These are phyloP conservation scores for Aspergillus baeticus DNA, from an alignment of 495 filamentous ascomycete genomes.

Conservation along the genomic window DNA sequence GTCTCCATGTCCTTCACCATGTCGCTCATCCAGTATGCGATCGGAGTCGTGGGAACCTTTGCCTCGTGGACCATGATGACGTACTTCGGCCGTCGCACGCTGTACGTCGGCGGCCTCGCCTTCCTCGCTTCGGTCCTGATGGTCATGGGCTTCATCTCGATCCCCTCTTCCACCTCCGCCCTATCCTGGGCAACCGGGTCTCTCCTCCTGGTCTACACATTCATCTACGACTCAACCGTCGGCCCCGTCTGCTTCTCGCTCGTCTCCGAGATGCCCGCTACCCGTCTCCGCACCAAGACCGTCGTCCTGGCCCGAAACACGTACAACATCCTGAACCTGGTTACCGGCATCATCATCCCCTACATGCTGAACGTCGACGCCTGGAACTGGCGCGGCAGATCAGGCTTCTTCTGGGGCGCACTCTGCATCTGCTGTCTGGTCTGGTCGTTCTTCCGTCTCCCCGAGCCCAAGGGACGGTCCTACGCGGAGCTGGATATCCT, in stretches of 20 bases:
- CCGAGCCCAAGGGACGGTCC: constrained; percentile 65
- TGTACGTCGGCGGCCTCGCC: constrained; percentile 69
- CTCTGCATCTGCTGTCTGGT: constrained; percentile 69
- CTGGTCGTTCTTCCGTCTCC: constrained; percentile 73
- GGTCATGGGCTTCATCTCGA: constrained; percentile 70
- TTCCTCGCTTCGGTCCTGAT: constrained; percentile 63
- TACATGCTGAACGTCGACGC: constrained; percentile 73
- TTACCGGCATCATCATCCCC: constrained; percentile 66
- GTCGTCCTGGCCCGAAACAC: constrained; percentile 67
- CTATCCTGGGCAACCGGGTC: constrained; percentile 63
- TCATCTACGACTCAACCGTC: constrained; percentile 72
- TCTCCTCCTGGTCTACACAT: constrained; percentile 68
- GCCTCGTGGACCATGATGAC: constrained; percentile 52
- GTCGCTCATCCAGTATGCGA: constrained; percentile 71
- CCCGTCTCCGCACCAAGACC: constrained; percentile 74
- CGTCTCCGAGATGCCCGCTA: constrained; percentile 71
- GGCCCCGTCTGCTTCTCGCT: constrained; percentile 77
- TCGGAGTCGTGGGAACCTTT: constrained; percentile 69
- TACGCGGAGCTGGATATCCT: constrained; percentile 73
- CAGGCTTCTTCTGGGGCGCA: constrained; percentile 77
- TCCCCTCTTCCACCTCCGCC: constrained; percentile 48
- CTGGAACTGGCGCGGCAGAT: constrained; percentile 72
- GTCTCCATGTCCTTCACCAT: constrained; percentile 62
- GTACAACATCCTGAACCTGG: constrained; percentile 68
- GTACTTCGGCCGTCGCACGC: constrained; percentile 63